These are phyloP conservation scores for Obelidium mucronatum DNA, from an alignment of 192 early-diverging fungal genomes.

Conservation along the genomic window DNA sequence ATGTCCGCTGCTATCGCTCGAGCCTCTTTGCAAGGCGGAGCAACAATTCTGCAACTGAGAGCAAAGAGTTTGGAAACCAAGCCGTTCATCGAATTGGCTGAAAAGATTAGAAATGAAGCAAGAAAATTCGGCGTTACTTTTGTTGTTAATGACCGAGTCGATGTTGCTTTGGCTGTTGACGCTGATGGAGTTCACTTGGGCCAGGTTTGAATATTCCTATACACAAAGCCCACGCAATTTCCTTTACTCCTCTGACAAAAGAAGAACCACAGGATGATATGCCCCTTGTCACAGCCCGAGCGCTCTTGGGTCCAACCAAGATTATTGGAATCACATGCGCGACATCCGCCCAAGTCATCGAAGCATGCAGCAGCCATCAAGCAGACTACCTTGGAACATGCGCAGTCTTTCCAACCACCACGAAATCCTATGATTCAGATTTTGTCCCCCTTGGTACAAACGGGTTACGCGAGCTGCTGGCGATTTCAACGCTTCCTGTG, in stretches of 20 bases:
- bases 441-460: background rate
- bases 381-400: constrained; percentile 86
- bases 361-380: constrained; percentile 64
- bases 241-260: background rate
- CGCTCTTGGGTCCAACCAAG: constrained; percentile 73
- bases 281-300: constrained; percentile 68
- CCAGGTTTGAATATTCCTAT: constrained; percentile 51
- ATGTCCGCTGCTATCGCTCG: constrained; percentile 65
- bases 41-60: constrained; percentile 84
- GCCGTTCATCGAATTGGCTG: constrained; percentile 70
- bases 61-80: constrained; percentile 78
- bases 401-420: constrained; percentile 71
- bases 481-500: constrained; percentile 51
- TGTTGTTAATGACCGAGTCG: constrained; percentile 87
- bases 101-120: constrained; percentile 61
- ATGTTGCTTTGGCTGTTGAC: constrained; percentile 82
- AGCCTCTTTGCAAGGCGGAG: constrained; percentile 76
- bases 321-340: constrained; percentile 83
- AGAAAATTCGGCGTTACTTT: constrained; percentile 68
- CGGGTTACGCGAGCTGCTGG: background rate
- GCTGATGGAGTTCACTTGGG: constrained; percentile 88
- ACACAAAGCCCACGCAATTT: too few species aligned
- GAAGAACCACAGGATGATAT: constrained; percentile 66
- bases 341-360: constrained; percentile 67
- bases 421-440: background rate